Percentiles rank a stretch among this genome's conserved stretches.
Evolutionary conservation across 1,284 basidiomycete genomes (phyloP).

Genomic region (Trichosporon ovoides): DNA sequence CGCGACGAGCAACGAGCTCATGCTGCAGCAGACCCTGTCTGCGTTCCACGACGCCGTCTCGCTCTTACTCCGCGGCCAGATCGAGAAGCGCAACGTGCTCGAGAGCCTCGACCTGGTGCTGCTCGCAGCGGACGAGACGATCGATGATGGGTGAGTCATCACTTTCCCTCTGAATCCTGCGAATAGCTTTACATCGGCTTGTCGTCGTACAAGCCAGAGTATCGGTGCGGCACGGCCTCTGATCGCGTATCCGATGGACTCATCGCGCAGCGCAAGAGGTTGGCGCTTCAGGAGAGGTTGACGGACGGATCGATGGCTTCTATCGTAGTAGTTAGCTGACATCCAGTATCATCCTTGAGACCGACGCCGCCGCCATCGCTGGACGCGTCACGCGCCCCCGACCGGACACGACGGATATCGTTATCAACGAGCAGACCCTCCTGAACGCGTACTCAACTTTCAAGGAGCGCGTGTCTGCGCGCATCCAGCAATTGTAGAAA

Average conservation of each 20-base stretch:
- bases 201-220: too few species aligned
- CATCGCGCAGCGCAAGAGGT: too few species aligned
- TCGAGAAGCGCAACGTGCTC: constrained; percentile 91
- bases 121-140: constrained; percentile 90
- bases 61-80: constrained; percentile 79
- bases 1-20: constrained; percentile 87
- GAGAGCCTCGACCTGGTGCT: constrained; percentile 93
- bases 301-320: too few species aligned
- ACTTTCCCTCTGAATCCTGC: too few species aligned
- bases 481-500: constrained; percentile 55
- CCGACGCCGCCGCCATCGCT: constrained; percentile 89
- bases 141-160: constrained; percentile 83
- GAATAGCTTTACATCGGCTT: too few species aligned
- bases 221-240: too few species aligned
- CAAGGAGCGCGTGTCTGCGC: constrained; percentile 68
- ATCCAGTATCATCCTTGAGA: constrained; percentile 91
- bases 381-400: constrained; percentile 88
- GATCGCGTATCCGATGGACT: too few species aligned
- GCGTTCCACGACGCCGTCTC: constrained; percentile 83
- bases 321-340: too few species aligned
- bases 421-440: constrained; percentile 97
- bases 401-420: constrained; percentile 90
- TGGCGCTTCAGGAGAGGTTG: too few species aligned
- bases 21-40: constrained; percentile 78
- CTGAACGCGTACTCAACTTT: constrained; percentile 87